Base-by-base conservation (phyloP, 176 grass and related monocot genomes). In the Oryza nivara region DNA sequence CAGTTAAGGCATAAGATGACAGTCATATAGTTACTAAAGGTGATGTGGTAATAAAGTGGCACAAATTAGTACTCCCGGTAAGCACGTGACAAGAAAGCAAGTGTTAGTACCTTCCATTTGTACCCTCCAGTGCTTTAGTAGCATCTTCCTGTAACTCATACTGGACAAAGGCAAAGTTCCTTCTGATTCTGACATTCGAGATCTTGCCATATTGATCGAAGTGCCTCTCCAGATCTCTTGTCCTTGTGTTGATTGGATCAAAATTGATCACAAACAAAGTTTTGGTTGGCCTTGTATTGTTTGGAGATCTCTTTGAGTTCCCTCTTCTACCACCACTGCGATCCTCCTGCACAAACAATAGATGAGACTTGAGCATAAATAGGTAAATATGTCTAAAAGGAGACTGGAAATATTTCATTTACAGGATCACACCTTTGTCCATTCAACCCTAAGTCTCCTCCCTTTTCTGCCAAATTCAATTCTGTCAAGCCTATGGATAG, bases 221-320 rank as follows among this genome's bases (percentile, higher is more conserved):
- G 72, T 96, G 96, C 67, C 82, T 90, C 81, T 99, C 96, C 75
- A 99, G 69, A 87, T 99, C 93, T 90, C 84, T 92, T 46, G 91
- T 92, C 78, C 96, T 95, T 35, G 96, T 99, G 82, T 80, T 89
- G 74, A 99, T 88, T 19, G 96, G 93, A 70, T 99, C 96, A 89
- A 99, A 99, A 85, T 99, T 99, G 64, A 99, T 99, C 44, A 99
- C 96, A 84, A 99, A 99, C 78, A 99, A 83, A 9, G 96, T 99
- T 84, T 99, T 99, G 17, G 96, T 93, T 11, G 93, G 96, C 80
- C 23, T 96, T 28, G 69, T 79, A 67, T 86, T 96, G 70, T 65
- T 89, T 76, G 93, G 96, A 45, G 96, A 99, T 71, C 86, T 90
- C 71, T 85, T 95, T 22, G 79, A 93, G 84, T 88, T 85, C 22